phyloP scores from a whole-genome alignment of 345 rosid species.

The Syzygium grande region DNA sequence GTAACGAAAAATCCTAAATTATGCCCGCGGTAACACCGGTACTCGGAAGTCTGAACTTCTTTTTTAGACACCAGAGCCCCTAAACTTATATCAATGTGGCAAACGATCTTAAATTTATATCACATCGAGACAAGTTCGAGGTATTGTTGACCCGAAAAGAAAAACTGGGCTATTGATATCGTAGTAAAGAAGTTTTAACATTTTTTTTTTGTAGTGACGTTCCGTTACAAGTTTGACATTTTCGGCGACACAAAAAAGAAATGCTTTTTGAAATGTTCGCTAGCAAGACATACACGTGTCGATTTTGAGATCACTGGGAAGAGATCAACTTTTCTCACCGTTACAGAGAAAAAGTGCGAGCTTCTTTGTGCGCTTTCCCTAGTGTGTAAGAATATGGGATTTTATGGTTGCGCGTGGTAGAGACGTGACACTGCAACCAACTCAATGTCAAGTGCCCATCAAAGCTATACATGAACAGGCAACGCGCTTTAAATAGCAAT shows the following conservation, averaged over 20 bases:
- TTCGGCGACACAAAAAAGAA: not conserved
- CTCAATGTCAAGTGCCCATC: not conserved
- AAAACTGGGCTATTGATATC: not conserved
- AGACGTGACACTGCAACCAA: not conserved
- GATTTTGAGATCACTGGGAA: not conserved
- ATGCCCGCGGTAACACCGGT: not conserved
- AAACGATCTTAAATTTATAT: not conserved
- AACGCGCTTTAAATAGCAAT: not conserved
- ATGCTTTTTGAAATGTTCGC: not conserved
- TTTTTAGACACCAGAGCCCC: not conserved
- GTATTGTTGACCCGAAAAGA: not conserved
- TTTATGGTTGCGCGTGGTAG: not conserved
- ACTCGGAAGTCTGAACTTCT: not conserved
- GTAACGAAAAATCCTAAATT: no score
- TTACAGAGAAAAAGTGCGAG: not conserved
- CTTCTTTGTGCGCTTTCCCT: not conserved
- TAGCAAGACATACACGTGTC: not conserved
- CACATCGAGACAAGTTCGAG: not conserved
- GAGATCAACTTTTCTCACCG: not conserved
- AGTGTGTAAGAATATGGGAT: not conserved
- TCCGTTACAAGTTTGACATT: not conserved
- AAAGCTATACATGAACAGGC: not conserved
- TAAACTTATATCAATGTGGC: not conserved
- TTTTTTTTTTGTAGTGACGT: not conserved
- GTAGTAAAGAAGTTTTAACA: not conserved